phyloP scores from a whole-genome alignment of 2,329 filamentous ascomycete genomes.

The Periconia sp. region DNA sequence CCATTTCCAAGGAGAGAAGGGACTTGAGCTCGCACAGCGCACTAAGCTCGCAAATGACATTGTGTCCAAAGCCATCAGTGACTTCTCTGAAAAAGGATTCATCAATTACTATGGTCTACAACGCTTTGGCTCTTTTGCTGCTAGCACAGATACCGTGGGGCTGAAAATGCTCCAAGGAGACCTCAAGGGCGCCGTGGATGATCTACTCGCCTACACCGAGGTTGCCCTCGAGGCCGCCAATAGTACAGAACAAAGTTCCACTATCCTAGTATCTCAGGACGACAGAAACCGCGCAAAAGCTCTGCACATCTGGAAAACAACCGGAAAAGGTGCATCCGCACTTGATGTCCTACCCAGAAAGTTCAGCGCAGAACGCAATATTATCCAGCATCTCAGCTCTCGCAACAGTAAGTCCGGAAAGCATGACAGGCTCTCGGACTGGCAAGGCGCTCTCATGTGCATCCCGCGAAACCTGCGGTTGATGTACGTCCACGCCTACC shows the following conservation, averaged over 20 bases:
- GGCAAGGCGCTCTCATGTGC: constrained; percentile 76
- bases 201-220: constrained; percentile 75
- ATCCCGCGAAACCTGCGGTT: constrained; percentile 83
- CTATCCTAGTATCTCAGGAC: constrained; percentile 68
- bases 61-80: constrained; percentile 66
- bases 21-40: constrained; percentile 39
- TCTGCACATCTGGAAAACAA: constrained; percentile 74
- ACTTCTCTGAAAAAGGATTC: constrained; percentile 78
- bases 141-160: constrained; percentile 85
- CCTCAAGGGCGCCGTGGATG: constrained; percentile 78
- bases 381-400: constrained; percentile 76
- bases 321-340: constrained; percentile 64
- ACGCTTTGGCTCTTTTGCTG: constrained; percentile 86
- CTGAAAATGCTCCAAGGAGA: constrained; percentile 82
- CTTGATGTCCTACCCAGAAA: constrained; percentile 75
- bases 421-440: constrained; percentile 67
- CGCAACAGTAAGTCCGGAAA: constrained; percentile 53
- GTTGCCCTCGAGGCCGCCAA: constrained; percentile 64
- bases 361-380: constrained; percentile 78
- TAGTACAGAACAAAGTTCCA: constrained; percentile 34
- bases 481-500: constrained; percentile 98
- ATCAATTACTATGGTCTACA: constrained; percentile 99
- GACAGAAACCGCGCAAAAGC: constrained; percentile 80
- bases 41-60: constrained; percentile 56
- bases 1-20: constrained; percentile 60